Conservation (phyloP, 441 rosid genomes). For the Croton laevigatus region DNA sequence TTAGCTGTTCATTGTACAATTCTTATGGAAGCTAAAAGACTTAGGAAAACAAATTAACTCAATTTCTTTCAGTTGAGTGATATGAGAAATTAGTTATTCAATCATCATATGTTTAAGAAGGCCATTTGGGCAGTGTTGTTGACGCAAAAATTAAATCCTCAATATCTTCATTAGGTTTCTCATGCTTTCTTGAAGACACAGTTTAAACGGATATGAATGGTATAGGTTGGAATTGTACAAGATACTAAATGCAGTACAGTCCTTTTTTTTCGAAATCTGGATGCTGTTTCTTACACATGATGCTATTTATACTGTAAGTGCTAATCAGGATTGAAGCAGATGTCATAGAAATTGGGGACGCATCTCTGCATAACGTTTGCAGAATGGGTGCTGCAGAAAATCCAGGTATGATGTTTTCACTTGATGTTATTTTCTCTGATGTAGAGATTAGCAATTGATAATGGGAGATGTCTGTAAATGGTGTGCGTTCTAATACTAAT, state of each 20-base stretch:
- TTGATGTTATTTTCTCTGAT: background rate
- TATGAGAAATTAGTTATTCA: background rate
- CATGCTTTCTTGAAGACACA: slow-evolving; percentile 1
- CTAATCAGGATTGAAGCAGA: slow-evolving; percentile 31
- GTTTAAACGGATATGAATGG: background rate
- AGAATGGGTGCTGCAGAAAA: slow-evolving; percentile 36
- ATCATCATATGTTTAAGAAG: background rate
- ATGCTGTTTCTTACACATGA: slow-evolving; percentile 19
- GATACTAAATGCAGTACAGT: background rate
- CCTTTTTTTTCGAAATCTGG: slow-evolving; percentile 1
- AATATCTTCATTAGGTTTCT: background rate
- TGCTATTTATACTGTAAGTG: slow-evolving; percentile 15
- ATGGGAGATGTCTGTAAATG: background rate
- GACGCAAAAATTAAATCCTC: background rate
- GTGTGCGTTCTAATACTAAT: too few species aligned
- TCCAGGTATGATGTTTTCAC: slow-evolving; percentile 37
- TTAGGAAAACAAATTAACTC: background rate
- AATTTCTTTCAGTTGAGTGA: slow-evolving; percentile 10
- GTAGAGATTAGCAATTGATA: background rate
- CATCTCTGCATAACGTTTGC: slow-evolving; percentile 34
- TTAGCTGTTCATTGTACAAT: background rate
- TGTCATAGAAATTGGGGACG: slow-evolving; percentile 31
- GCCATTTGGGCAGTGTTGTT: background rate
- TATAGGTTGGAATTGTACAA: background rate
- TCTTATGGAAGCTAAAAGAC: slow-evolving; percentile 12